These are phyloP conservation scores for Geotrichum macrosporum DNA, from an alignment of 1,139 yeast species.

Conservation along the genomic window DNA sequence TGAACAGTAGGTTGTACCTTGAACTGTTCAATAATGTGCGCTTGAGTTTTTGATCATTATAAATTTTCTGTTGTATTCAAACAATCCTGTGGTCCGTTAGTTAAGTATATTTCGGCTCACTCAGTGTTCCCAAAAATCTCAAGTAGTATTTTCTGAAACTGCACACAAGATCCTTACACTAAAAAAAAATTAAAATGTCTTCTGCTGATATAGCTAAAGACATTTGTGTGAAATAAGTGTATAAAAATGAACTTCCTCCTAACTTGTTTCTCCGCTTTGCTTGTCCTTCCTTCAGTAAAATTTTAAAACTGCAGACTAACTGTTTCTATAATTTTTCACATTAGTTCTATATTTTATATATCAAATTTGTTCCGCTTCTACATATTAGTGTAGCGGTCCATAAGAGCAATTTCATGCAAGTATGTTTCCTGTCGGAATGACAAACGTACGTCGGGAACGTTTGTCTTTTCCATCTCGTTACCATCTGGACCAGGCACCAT, in stretches of 20 bases:
- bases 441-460: constrained; percentile 84
- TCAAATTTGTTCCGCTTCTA: neutral
- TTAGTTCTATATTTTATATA: too few relatives aligned
- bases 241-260: neutral
- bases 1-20: too few relatives aligned
- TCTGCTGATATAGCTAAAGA: neutral
- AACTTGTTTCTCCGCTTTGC: neutral
- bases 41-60: too few relatives aligned
- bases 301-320: neutral
- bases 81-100: too few relatives aligned
- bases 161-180: too few relatives aligned
- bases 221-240: neutral
- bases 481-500: constrained; percentile 62
- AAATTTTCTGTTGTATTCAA: too few relatives aligned
- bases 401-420: constrained; percentile 66
- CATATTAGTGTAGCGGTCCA: constrained; percentile 49
- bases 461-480: constrained; percentile 86
- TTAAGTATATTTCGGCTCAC: too few relatives aligned
- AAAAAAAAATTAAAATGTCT: too few relatives aligned
- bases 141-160: too few relatives aligned
- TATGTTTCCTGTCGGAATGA: constrained; percentile 79
- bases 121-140: too few relatives aligned
- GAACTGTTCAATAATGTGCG: too few relatives aligned
- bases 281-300: neutral
- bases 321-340: too few relatives aligned